phyloP scores from a whole-genome alignment of 768 basidiomycete genomes.

The Amanita muscaria region DNA sequence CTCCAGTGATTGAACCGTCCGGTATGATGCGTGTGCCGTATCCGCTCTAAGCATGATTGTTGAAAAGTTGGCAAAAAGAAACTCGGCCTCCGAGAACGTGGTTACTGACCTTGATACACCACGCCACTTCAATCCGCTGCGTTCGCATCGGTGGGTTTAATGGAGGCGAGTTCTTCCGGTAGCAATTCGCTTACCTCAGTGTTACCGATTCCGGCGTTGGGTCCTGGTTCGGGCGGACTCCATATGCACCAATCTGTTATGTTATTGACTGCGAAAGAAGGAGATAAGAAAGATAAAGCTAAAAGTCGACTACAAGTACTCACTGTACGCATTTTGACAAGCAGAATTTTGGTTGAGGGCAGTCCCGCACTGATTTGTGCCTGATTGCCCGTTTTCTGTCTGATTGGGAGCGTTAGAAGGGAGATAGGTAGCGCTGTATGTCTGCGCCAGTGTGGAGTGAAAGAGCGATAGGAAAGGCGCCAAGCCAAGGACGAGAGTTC shows the following conservation, averaged over 20 bases:
- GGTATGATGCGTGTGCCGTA: constrained; percentile 65
- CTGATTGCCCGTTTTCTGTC: constrained; percentile 50
- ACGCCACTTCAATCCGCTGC: constrained; percentile 34
- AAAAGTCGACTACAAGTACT: constrained; percentile 19
- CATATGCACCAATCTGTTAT: constrained; percentile 42
- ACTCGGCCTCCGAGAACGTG: not conserved
- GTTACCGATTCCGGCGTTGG: constrained; percentile 46
- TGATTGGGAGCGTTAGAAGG: constrained; percentile 38
- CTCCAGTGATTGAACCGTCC: constrained; percentile 58
- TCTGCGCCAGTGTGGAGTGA: constrained; percentile 9
- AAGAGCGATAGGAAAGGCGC: not conserved
- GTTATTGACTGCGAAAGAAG: constrained; percentile 37
- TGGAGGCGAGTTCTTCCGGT: not conserved
- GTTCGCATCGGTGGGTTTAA: constrained; percentile 7
- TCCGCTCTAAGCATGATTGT: constrained; percentile 31
- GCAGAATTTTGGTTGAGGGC: constrained; percentile 42
- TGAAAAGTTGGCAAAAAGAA: constrained; percentile 3
- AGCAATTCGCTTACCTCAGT: constrained; percentile 47
- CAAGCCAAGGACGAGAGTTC: too few species aligned
- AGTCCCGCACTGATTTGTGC: constrained; percentile 59
- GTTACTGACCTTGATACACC: constrained; percentile 30
- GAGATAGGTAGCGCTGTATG: constrained; percentile 22
- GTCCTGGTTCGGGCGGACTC: constrained; percentile 38
- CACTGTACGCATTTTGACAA: constrained; percentile 63
- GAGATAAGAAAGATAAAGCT: too few species aligned